Percentiles rank a stretch among this genome's conserved stretches.
Evolutionary conservation across 768 basidiomycete genomes (phyloP).

Genomic region (Rhizopogon roseolus): DNA sequence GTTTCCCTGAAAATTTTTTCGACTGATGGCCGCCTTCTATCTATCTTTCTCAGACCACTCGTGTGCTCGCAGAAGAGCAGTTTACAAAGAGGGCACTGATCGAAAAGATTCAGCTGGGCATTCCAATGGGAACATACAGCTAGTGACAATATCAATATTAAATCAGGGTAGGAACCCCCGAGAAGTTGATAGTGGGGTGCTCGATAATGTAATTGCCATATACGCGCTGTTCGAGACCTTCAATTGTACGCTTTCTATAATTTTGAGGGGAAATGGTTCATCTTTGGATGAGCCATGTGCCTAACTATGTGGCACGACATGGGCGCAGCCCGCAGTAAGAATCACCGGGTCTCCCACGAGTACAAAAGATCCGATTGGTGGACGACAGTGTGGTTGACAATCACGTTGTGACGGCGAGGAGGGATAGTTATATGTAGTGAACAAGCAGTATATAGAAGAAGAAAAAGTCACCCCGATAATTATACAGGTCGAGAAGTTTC

Average conservation of each 20-base stretch:
- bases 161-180: slow-evolving; percentile 22
- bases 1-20: not conserved
- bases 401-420: not conserved
- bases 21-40: slow-evolving; percentile 11
- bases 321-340: not conserved
- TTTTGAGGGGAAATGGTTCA: not conserved
- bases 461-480: not conserved
- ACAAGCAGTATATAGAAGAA: not conserved
- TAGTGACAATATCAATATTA: slow-evolving; percentile 29
- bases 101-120: slow-evolving; percentile 75
- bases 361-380: not conserved
- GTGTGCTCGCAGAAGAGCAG: slow-evolving; percentile 90
- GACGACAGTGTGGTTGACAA: not conserved
- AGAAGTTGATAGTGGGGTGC: slow-evolving; percentile 21
- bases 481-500: not conserved
- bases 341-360: not conserved
- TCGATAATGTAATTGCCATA: slow-evolving; percentile 34
- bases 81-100: slow-evolving; percentile 95
- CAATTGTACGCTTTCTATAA: slow-evolving; percentile 2
- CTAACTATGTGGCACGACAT: not conserved
- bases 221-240: slow-evolving; percentile 28
- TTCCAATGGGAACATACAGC: slow-evolving; percentile 46
- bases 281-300: not conserved
- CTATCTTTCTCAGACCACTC: slow-evolving; percentile 53
- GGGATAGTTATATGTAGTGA: not conserved